phyloP scores from a whole-genome alignment of 805 yeast genomes.

The Zygosaccharomyces gambellarensis region DNA sequence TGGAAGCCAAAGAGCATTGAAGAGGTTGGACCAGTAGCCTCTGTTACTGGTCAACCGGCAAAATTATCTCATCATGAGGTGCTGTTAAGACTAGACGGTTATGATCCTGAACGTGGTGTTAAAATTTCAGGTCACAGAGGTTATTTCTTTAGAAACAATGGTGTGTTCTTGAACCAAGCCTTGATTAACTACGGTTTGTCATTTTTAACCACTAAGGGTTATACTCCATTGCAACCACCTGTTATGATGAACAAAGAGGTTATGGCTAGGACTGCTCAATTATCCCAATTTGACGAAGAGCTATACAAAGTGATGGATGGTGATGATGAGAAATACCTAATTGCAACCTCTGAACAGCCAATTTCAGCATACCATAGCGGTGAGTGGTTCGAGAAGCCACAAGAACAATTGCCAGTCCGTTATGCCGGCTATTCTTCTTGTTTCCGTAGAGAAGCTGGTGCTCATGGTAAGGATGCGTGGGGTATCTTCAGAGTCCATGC shows the following conservation, averaged over 20 bases:
- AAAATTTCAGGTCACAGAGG: constrained; percentile 98
- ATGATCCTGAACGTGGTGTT: constrained; percentile 98
- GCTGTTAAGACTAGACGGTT: constrained; percentile 89
- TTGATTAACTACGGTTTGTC: constrained; percentile 91
- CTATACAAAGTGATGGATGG: constrained; percentile 96
- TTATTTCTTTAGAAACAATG: constrained; percentile 87
- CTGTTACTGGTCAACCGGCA: constrained; percentile 74
- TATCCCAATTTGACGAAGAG: constrained; percentile 97
- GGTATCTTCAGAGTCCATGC: constrained; percentile 99
- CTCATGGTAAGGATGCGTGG: constrained; percentile 99
- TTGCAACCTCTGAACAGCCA: constrained; percentile 99
- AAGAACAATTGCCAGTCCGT: constrained; percentile 92
- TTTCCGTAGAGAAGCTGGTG: constrained; percentile 99
- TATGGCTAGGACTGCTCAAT: constrained; percentile 98
- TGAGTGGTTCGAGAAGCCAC: constrained; percentile 98
- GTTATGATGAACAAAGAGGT: constrained; percentile 99
- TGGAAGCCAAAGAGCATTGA: constrained; percentile 78
- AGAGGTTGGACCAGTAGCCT: constrained; percentile 58
- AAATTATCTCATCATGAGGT: constrained; percentile 92
- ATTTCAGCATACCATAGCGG: constrained; percentile 95
- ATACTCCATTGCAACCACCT: constrained; percentile 93
- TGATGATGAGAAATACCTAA: constrained; percentile 93
- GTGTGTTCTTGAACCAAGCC: constrained; percentile 97
- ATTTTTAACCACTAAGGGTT: constrained; percentile 73
- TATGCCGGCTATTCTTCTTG: constrained; percentile 98